phyloP scores from a whole-genome alignment of 345 rosid species.

The Eucalyptus globulus region DNA sequence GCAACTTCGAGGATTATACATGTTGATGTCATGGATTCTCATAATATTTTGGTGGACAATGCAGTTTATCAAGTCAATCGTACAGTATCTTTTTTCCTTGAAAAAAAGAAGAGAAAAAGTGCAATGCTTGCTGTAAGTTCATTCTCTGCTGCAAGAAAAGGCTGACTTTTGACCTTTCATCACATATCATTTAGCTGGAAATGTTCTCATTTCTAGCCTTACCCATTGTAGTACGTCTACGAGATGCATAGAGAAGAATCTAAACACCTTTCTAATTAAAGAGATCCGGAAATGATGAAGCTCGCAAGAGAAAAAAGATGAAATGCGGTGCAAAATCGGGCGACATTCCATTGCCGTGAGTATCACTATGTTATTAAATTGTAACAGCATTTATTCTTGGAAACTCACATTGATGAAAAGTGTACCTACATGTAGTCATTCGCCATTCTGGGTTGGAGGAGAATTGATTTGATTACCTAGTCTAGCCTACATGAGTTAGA shows the following conservation, averaged over 20 bases:
- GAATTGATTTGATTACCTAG: neutral
- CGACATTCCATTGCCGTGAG: neutral
- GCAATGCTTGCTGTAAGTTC: neutral
- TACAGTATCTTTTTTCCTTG: neutral
- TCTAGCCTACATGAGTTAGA: neutral
- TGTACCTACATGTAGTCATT: neutral
- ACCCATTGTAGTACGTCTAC: neutral
- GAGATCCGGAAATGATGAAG: neutral
- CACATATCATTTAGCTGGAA: neutral
- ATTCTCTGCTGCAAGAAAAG: neutral
- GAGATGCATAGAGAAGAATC: neutral
- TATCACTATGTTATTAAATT: neutral
- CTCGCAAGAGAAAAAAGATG: neutral
- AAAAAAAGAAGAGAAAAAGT: too few species aligned
- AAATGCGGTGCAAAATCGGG: neutral
- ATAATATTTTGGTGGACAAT: too few species aligned
- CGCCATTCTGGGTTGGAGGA: neutral
- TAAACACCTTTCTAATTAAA: too few species aligned
- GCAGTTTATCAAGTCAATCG: neutral
- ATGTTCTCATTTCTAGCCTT: neutral
- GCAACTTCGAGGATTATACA: neutral
- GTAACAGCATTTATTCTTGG: neutral
- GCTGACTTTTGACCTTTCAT: neutral
- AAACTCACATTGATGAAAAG: neutral
- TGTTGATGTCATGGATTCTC: neutral